phyloP scores from a whole-genome alignment of 225 moss, liverwort and hornwort genomes.

The Straminergon stramineum region DNA sequence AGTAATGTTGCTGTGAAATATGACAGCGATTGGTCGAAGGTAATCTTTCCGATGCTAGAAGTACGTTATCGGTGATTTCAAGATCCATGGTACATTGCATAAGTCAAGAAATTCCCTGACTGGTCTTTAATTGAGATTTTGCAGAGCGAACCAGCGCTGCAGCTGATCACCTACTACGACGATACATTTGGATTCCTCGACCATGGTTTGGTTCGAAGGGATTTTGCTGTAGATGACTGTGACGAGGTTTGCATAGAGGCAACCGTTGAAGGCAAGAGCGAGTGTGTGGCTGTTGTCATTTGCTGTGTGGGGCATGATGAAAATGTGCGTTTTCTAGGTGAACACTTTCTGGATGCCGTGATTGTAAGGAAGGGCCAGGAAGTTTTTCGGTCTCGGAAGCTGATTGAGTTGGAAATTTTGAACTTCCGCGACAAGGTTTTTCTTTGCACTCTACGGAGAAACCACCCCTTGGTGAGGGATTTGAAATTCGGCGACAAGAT shows the following conservation, averaged over 20 bases:
- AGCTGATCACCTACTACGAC: not conserved
- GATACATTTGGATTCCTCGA: not conserved
- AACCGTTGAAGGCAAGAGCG: not conserved
- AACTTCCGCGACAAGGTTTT: not conserved
- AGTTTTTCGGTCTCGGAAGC: not conserved
- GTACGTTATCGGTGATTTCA: not conserved
- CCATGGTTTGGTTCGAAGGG: not conserved
- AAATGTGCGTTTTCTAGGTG: too few relatives aligned
- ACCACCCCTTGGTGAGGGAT: not conserved
- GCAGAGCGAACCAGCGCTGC: not conserved
- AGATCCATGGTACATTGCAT: not conserved
- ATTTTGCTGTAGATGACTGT: accelerated
- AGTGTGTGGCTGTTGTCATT: not conserved
- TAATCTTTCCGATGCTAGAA: not conserved
- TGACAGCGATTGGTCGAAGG: not conserved
- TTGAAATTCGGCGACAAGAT: not conserved
- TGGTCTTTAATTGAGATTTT: not conserved
- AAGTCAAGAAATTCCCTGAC: not conserved
- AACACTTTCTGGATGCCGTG: not conserved
- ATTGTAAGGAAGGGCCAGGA: not conserved
- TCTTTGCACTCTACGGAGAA: not conserved
- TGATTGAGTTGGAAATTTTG: not conserved
- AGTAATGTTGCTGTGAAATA: not conserved
- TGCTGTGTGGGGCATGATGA: not conserved
- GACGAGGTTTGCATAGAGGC: not conserved